Conservation (phyloP, 345 rosid species). For the Tarenaya hassleriana region DNA sequence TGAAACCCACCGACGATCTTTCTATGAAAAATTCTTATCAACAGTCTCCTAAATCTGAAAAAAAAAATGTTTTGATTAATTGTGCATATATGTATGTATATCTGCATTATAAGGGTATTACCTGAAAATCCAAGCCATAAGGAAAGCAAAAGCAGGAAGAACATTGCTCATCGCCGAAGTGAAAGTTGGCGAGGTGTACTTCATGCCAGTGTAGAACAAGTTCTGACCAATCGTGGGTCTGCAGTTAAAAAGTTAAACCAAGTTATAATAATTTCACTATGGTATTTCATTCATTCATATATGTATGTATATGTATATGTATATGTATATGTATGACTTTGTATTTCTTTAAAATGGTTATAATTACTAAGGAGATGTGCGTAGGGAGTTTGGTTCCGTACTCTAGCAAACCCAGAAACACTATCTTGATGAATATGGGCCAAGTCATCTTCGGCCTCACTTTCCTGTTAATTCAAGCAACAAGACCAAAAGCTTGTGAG, state of each 20-base stretch:
- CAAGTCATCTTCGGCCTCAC: constrained; percentile 56
- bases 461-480: constrained; percentile 37
- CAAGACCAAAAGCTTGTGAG: no score
- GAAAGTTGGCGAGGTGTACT: constrained; percentile 57
- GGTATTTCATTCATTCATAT: no score
- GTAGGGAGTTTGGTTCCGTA: constrained; percentile 19
- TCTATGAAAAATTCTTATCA: no score
- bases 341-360: no score
- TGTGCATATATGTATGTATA: not conserved
- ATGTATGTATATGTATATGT: no score
- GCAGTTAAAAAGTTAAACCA: not conserved
- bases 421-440: constrained; percentile 45
- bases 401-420: constrained; percentile 49
- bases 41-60: no score
- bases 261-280: not conserved
- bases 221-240: constrained; percentile 19
- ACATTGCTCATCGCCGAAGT: constrained; percentile 51
- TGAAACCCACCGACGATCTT: no score
- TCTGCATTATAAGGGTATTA: constrained; percentile 9
- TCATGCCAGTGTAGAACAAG: constrained; percentile 52
- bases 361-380: not conserved
- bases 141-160: constrained; percentile 60
- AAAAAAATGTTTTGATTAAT: no score
- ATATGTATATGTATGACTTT: no score
- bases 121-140: constrained; percentile 60